phyloP scores from a whole-genome alignment of 2,329 filamentous ascomycete species.

The Pyricularia grisea region DNA sequence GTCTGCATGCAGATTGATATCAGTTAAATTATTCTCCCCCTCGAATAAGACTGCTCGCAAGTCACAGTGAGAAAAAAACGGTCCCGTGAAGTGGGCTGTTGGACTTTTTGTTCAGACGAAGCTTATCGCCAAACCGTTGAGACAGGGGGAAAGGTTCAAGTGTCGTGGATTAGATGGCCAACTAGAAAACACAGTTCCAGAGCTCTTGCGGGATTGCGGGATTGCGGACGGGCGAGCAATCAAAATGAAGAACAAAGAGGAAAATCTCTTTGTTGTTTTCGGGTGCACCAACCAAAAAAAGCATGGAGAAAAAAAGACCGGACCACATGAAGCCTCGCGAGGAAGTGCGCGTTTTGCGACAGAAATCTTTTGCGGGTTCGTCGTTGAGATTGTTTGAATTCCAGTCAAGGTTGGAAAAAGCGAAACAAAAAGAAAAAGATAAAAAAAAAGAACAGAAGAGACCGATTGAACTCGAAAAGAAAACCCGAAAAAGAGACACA shows the following conservation, averaged over 20 bases:
- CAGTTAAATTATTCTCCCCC: neutral
- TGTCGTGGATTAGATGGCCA: neutral
- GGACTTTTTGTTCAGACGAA: neutral
- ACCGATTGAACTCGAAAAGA: too few species aligned
- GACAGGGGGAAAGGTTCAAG: neutral
- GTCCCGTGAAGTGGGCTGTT: neutral
- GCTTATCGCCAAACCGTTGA: neutral
- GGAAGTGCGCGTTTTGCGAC: neutral
- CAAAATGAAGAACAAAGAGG: neutral
- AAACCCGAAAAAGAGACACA: neutral
- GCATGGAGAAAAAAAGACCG: neutral
- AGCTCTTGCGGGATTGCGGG: neutral
- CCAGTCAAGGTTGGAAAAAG: neutral
- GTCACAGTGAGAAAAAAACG: neutral
- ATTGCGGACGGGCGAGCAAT: neutral
- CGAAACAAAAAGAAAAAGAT: neutral
- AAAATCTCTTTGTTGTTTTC: neutral
- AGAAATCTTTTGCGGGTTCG: neutral
- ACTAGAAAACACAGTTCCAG: neutral
- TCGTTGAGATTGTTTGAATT: neutral
- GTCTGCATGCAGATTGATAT: neutral
- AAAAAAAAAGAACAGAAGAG: neutral
- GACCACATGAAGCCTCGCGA: neutral
- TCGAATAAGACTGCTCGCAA: neutral
- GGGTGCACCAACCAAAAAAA: slow-evolving; percentile 2